These are phyloP conservation scores for Pyrenochaeta sp. DNA, from an alignment of 2,329 filamentous ascomycete genomes.

Conservation along the genomic window DNA sequence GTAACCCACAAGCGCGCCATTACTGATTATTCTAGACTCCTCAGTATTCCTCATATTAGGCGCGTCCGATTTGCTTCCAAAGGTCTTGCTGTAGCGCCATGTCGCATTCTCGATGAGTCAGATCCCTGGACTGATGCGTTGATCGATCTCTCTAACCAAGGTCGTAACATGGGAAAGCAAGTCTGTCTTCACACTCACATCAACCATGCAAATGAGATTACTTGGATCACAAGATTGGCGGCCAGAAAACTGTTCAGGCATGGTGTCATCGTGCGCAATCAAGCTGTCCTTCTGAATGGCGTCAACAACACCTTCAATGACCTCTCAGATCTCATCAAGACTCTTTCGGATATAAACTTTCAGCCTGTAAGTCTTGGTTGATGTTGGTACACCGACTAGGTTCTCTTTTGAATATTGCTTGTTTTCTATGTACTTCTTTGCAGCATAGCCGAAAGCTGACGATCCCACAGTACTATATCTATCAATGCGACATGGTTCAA, in stretches of 20 bases:
- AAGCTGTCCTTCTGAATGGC: constrained; percentile 66
- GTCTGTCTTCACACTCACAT: constrained; percentile 72
- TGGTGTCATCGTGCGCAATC: constrained; percentile 67
- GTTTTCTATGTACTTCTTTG: not conserved
- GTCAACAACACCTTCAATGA: constrained; percentile 65
- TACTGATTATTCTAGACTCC: constrained; percentile 49
- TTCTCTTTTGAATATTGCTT: too few relatives aligned
- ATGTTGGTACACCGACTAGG: not conserved
- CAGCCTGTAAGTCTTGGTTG: constrained; percentile 58
- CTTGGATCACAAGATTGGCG: constrained; percentile 66
- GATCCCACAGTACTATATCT: constrained; percentile 68
- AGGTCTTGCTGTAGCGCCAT: constrained; percentile 67
- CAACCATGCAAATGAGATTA: constrained; percentile 69
- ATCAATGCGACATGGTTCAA: constrained; percentile 70
- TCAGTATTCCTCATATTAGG: constrained; percentile 65
- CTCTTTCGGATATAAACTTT: constrained; percentile 65
- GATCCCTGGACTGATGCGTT: constrained; percentile 65
- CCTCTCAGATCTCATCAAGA: constrained; percentile 63
- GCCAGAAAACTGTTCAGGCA: constrained; percentile 60
- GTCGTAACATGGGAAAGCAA: constrained; percentile 63
- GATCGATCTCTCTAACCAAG: constrained; percentile 60
- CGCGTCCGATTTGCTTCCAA: constrained; percentile 70
- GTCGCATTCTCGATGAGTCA: constrained; percentile 60
- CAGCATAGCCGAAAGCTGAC: not conserved
- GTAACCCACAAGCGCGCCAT: not conserved